Conservation (phyloP, 2,329 filamentous ascomycete species). For the Leptographium procerum region DNA sequence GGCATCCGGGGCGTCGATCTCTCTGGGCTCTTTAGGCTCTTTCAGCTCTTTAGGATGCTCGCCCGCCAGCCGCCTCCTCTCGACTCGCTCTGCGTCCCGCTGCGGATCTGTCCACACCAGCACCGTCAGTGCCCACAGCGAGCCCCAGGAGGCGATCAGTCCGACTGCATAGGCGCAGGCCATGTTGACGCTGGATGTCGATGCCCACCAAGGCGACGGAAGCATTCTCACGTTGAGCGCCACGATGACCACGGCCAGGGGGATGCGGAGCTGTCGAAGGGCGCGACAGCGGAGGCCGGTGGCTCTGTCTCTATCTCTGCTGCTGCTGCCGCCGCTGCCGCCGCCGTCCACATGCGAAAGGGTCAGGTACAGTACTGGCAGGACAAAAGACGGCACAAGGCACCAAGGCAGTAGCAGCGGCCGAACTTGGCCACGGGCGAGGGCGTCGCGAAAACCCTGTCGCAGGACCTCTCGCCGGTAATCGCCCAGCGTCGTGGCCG, state of each 20-base stretch:
- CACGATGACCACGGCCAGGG: conserved; percentile 32
- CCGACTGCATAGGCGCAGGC: conserved; percentile 40
- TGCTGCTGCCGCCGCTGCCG: too few species aligned
- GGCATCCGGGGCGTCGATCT: conserved; percentile 12
- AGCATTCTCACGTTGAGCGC: conserved; percentile 31
- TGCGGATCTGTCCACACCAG: conserved; percentile 45
- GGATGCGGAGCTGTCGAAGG: conserved; percentile 40
- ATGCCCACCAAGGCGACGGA: conserved; percentile 5
- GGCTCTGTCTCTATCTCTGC: too few species aligned
- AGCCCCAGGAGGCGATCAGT: conserved; percentile 37
- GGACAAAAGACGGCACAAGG: conserved; percentile 32
- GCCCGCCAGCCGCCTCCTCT: conserved; percentile 15
- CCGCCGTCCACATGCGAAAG: conserved; percentile 33
- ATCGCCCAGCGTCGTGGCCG: conserved; percentile 6
- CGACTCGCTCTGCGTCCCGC: conserved; percentile 41
- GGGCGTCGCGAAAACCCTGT: conserved; percentile 4
- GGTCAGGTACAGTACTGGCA: conserved; percentile 43
- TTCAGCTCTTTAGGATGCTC: background rate
- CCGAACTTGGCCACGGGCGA: conserved; percentile 9
- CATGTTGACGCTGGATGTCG: conserved; percentile 38
- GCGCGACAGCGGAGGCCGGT: conserved; percentile 29
- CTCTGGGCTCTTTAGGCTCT: too few species aligned
- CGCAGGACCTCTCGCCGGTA: conserved; percentile 10
- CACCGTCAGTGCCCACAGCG: conserved; percentile 35
- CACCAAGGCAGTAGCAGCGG: conserved; percentile 43